Evolutionary conservation across 2,329 filamentous ascomycete species (phyloP), one percentile per base, ranked within the genome.

Genomic region (Pseudofabraea citricarpa): DNA sequence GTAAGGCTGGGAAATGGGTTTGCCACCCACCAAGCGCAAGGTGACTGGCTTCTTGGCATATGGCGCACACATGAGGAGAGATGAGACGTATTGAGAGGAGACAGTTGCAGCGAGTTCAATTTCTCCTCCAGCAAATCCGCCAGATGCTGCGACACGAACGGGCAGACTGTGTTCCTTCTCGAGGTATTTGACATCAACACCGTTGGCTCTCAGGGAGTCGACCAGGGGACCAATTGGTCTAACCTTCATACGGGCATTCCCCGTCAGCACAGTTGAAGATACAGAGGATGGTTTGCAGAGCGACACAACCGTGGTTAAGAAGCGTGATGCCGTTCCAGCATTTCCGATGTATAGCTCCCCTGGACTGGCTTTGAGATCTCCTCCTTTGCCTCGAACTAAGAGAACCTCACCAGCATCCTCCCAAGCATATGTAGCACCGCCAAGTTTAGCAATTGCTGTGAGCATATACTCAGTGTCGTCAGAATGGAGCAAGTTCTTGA

Each of bases 21-120:
- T 97, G 43, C 90, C 93, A n/a, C 93, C 93, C 10, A 97, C 85
- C 29, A 98, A 75, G 31, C 83, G 85, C 52, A 98, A 70, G 0
- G 89, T 96, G 27, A 98, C 90, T 0, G 91, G 87, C 50, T 90
- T 83, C 68, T 95, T 96, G 36, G 93, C 93, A 60, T 97, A 98
- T 0, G 93, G 93, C 0, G 93, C 93, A 46, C 90, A 94, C 88
- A 98, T 94, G 40, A 98, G 73, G 51, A 98, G 82, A 2, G 91
- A 96, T 0, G 93, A 97, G 27, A 98, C 93, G 61, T 97, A 98
- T 67, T 98, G 93, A n/a, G 93, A 97, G 7, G 93, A 98, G 13
- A 97, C 86, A 32, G 93, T 97, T 1, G 93, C 93, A 9, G 90
- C 89, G 44, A 98, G 75, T 62, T 95, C 87, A 56, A 98, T 96